A percentile compares a stretch with the other conserved stretches of the same genome.
phyloP scores from a whole-genome alignment of 2,329 filamentous ascomycete species.

The Colletotrichum tamarilloi region DNA sequence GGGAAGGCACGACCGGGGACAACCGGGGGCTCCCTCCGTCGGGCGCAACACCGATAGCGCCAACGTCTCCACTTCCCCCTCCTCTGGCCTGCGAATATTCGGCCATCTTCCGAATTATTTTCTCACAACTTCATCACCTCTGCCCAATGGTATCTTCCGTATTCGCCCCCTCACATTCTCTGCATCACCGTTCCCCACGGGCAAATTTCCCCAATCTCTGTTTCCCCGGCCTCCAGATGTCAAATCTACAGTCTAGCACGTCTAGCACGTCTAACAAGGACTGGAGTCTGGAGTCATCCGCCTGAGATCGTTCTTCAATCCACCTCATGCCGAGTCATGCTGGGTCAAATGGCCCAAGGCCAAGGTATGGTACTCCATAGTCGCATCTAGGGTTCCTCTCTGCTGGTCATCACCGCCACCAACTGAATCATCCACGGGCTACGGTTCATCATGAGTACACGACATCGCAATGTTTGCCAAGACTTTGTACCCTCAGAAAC shows the following conservation, averaged over 20 bases:
- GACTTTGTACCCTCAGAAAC: not conserved
- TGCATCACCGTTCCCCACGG: not conserved
- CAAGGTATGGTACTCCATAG: not conserved
- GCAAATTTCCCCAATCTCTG: not conserved
- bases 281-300: not conserved
- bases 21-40: slow-evolving; percentile 12
- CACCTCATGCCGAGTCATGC: not conserved
- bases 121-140: not conserved
- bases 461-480: slow-evolving; percentile 20
- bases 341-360: slow-evolving; percentile 2
- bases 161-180: not conserved
- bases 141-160: not conserved
- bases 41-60: slow-evolving; percentile 5
- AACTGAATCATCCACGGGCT: not conserved
- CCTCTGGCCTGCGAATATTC: not conserved
- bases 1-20: slow-evolving; percentile 8
- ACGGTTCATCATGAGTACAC: not conserved
- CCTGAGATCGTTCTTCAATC: not conserved
- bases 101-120: slow-evolving; percentile 29
- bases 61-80: not conserved
- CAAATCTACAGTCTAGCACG: not conserved
- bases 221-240: not conserved
- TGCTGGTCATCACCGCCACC: not conserved
- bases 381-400: not conserved
- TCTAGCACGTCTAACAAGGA: not conserved